Evolutionary conservation across 1,284 basidiomycete genomes (phyloP).

Genomic region (Ustilago cynodontis): DNA sequence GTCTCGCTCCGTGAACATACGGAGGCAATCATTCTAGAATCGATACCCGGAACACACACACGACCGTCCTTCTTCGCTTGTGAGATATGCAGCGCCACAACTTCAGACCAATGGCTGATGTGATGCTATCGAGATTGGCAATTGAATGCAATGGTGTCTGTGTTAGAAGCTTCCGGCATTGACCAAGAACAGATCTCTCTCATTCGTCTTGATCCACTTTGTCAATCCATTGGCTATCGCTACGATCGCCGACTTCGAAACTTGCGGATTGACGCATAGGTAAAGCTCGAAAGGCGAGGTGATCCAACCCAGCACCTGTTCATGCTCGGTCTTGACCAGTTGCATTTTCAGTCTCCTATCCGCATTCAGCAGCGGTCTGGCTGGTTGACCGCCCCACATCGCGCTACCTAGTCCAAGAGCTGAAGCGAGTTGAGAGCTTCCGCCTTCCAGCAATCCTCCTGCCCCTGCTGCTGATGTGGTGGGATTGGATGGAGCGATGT

Average conservation of each 20-base stretch:
- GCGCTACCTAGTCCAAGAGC: slow-evolving; percentile 72
- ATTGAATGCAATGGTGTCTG: neutral
- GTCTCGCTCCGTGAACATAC: too few species aligned
- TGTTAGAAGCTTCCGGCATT: slow-evolving; percentile 61
- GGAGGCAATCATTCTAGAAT: neutral
- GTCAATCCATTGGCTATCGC: slow-evolving; percentile 88
- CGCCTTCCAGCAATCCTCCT: slow-evolving; percentile 75
- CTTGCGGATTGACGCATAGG: slow-evolving; percentile 80
- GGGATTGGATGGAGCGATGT: slow-evolving; percentile 6
- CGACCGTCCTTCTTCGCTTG: too few species aligned
- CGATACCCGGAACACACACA: neutral
- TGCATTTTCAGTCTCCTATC: slow-evolving; percentile 53
- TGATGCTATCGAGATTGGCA: too few species aligned
- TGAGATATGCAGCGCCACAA: neutral
- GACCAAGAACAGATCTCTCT: slow-evolving; percentile 78
- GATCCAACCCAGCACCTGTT: slow-evolving; percentile 82
- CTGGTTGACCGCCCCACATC: neutral
- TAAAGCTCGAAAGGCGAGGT: slow-evolving; percentile 94
- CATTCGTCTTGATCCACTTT: slow-evolving; percentile 90
- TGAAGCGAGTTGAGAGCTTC: slow-evolving; percentile 76
- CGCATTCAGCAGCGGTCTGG: slow-evolving; percentile 13
- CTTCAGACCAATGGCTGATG: neutral
- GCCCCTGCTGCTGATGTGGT: slow-evolving; percentile 8
- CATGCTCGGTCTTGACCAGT: slow-evolving; percentile 83
- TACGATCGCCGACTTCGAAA: slow-evolving; percentile 87